Base-by-base conservation (phyloP, 1,284 basidiomycete species). In the Ceraceosorus guamensis region DNA sequence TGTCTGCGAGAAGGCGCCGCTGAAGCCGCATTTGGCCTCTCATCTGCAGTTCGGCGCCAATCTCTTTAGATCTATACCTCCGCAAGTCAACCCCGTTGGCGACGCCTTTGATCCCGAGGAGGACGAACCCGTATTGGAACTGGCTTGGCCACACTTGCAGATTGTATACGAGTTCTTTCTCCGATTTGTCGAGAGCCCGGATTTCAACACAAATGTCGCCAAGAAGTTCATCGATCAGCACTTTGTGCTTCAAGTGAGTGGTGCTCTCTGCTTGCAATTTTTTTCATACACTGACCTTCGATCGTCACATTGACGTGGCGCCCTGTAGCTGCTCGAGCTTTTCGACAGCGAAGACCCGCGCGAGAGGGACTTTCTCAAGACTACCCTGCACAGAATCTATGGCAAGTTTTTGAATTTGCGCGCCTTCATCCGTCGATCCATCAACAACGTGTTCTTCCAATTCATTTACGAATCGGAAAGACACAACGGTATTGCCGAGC, bases 151-250 rank as follows among this genome's bases (percentile, higher is more conserved):
- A 33, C 95, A 99, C 78, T 83, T 99, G 55, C 93, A 99, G 79
- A 93, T 99, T 66, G 95, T 99, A 52, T 99, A 99, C 80, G 95
- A 99, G 79, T 97, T 99, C 79, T 99, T 99, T 85, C 85, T 99
- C 39, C 89, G 95, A 55, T 98, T 99, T 74, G 89, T 99, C 60
- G 95, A 99, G 79, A 90, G 87, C 72, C 88, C 89, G 10, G 95
- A 98, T 77, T 97, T 99, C 81, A 97, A 96, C 82, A 93, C 91
- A 67, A 96, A 96, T 77, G 80, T 95, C 62, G 95, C 95, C 56
- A 99, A 97, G 79, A 87, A 89, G 57, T 96, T 91, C 79, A 92
- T 99, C 76, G 95, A 98, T 77, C 95, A 97, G 75, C 80, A 83
- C 48, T 99, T 99, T 77, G 91, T 99, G 5, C 82, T 98, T 58